Conservation (phyloP, 352 stramenopile genomes). For the Saprolegnia diclina region DNA sequence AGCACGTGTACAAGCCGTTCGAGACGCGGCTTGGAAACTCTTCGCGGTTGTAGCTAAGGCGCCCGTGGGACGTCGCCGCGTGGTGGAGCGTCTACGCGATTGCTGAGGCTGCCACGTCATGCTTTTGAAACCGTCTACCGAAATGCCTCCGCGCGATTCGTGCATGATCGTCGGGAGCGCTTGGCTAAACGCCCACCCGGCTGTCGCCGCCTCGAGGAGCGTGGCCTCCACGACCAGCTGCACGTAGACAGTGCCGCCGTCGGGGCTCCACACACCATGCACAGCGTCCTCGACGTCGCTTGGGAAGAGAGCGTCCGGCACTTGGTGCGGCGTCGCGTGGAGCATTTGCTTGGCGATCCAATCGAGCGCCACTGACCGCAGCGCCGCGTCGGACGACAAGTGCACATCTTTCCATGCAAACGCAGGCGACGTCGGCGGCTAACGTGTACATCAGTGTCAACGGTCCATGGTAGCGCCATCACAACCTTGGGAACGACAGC, state of each 20-base stretch:
- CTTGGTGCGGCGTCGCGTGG: background rate
- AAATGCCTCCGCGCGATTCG: background rate
- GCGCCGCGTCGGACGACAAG: background rate
- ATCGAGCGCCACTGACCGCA: background rate
- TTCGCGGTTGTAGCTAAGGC: background rate
- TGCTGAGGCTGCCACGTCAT: background rate
- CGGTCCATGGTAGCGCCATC: too few species aligned
- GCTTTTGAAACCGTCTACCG: background rate
- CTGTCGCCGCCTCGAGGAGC: background rate
- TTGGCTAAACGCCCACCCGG: background rate
- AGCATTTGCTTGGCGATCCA: background rate
- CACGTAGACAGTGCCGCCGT: background rate
- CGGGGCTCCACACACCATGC: background rate
- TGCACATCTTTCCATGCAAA: background rate
- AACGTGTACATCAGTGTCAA: background rate
- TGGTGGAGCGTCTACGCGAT: background rate
- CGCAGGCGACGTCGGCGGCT: background rate
- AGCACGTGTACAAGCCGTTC: background rate
- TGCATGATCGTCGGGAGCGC: background rate
- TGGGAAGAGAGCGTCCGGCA: background rate
- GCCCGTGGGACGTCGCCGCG: background rate
- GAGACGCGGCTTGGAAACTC: background rate
- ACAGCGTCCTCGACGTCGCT: background rate
- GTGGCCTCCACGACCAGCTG: background rate
- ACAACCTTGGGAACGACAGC: too few species aligned